Conservation (phyloP, 371 early-diverging fungal genomes). For the Batkoa obscura region DNA sequence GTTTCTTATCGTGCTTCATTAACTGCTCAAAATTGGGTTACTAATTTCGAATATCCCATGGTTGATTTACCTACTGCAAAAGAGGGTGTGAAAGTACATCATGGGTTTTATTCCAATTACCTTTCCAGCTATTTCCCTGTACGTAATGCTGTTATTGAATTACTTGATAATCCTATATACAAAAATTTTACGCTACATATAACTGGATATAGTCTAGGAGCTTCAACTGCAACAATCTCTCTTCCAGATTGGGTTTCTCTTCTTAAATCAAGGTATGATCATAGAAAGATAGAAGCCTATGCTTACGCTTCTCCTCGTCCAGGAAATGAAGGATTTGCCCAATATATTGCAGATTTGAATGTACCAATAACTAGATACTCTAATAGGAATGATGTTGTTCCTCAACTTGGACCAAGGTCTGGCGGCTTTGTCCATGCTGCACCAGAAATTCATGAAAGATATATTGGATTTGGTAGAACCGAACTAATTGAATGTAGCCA, state of each 20-base stretch:
- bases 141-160: background rate
- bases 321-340: background rate
- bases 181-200: background rate
- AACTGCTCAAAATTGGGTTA: background rate
- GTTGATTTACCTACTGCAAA: background rate
- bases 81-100: background rate
- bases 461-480: background rate
- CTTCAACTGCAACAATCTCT: background rate
- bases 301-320: background rate
- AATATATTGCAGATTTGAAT: background rate
- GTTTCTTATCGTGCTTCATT: background rate
- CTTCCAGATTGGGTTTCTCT: background rate
- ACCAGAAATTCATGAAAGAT: background rate
- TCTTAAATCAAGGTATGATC: background rate
- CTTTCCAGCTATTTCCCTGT: too few relatives aligned
- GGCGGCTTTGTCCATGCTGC: background rate
- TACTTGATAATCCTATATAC: background rate
- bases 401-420: background rate
- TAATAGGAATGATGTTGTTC: background rate
- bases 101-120: background rate
- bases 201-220: slow-evolving; percentile 2
- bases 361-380: slow-evolving; percentile 1
- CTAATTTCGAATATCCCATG: background rate
- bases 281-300: background rate
- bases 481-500: background rate